Conservation (phyloP, 139 green algal genomes). For the Chlamydomonas sphaeroides region DNA sequence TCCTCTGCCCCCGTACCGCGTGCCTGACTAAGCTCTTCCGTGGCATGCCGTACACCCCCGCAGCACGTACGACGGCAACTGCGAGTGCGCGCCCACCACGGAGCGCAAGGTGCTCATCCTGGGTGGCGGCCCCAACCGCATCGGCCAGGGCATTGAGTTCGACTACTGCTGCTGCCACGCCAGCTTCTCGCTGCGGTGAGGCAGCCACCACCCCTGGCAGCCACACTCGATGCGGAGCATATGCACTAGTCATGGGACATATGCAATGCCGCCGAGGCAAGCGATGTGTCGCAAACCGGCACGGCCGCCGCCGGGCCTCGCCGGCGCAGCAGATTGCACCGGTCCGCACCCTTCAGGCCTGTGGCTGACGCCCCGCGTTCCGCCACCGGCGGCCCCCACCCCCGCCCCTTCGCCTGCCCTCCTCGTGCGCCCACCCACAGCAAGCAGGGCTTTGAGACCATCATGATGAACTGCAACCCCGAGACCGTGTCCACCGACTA, state of each 20-base stretch:
- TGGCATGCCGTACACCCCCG: not conserved
- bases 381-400: no score
- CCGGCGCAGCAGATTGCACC: no score
- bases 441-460: constrained; percentile 95
- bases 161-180: constrained; percentile 99
- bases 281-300: no score
- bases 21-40: no score
- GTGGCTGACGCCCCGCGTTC: no score
- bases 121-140: constrained; percentile 98
- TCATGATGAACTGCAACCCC: constrained; percentile 99
- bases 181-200: constrained; percentile 86
- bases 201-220: no score
- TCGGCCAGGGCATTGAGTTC: constrained; percentile 99
- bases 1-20: no score
- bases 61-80: constrained; percentile 88
- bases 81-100: constrained; percentile 82
- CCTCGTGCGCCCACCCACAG: constrained; percentile 43
- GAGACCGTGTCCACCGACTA: constrained; percentile 99
- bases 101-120: constrained; percentile 96
- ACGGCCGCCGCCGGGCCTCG: no score
- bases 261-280: no score
- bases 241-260: no score
- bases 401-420: not conserved
- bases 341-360: no score
- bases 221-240: no score